Conservation (phyloP, 352 stramenopile genomes). For the Phytophthora kernoviae region DNA sequence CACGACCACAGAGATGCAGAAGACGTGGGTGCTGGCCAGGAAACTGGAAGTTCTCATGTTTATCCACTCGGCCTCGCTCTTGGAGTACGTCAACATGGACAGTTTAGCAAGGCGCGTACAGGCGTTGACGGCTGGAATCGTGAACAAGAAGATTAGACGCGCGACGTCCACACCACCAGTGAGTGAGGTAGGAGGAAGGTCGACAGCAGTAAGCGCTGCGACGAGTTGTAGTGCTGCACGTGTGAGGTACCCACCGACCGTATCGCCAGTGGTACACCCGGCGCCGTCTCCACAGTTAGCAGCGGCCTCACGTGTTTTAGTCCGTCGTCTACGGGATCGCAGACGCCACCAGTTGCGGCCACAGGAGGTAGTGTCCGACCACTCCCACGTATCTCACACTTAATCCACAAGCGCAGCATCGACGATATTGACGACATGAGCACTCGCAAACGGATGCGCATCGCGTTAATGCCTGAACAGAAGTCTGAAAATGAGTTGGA, state of each 20-base stretch:
- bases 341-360: slow-evolving; percentile 4
- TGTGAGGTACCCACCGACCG: slow-evolving; percentile 12
- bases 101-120: slow-evolving; percentile 80
- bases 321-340: slow-evolving; percentile 8
- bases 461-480: slow-evolving; percentile 18
- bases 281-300: slow-evolving; percentile 5
- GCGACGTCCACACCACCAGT: slow-evolving; percentile 28
- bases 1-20: slow-evolving; percentile 28
- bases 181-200: neutral
- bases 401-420: slow-evolving; percentile 47
- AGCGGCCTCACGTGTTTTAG: slow-evolving; percentile 8
- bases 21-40: slow-evolving; percentile 75
- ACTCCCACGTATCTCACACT: slow-evolving; percentile 37
- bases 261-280: slow-evolving; percentile 25
- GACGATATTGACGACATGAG: slow-evolving; percentile 22
- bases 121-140: slow-evolving; percentile 75
- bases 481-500: slow-evolving; percentile 18
- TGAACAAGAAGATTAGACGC: slow-evolving; percentile 86
- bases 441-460: slow-evolving; percentile 29
- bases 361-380: slow-evolving; percentile 13
- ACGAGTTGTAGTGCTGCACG: neutral
- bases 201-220: neutral
- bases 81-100: slow-evolving; percentile 84
- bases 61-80: slow-evolving; percentile 78
- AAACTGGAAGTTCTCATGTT: slow-evolving; percentile 88